Evolutionary conservation across 2,329 filamentous ascomycete species (phyloP), one percentile per base, ranked within the genome.

Genomic region (Plectosphaerella plurivora): DNA sequence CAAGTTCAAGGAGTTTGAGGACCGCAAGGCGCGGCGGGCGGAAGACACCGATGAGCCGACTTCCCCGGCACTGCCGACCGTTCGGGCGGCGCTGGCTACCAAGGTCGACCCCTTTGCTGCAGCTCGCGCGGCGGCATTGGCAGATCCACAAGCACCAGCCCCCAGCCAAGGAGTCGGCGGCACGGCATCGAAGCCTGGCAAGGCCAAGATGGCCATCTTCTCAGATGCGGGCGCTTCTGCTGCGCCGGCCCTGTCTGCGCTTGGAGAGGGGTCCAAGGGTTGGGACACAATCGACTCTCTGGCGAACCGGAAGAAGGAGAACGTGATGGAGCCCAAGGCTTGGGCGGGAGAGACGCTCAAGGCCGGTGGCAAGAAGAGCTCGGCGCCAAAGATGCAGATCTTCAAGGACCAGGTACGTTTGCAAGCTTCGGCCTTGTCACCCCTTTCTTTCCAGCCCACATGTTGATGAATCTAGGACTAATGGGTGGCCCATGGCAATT

Each of bases 391-490:
- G 77, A 88, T 99, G 85, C 77, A 87, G 65, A 83, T 99, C 45
- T 99, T 97, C 77, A 93, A 89, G 78, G 94, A 99, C 78, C 78
- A 88, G 88, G 94, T 99, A 87, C 87, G 91, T 57, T 62, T 59
- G 62, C 60, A 67, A 25, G 28, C 44, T 44, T 22, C 39, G 16
- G 11, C 24, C 9, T 66, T 61, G 59, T 57, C 58, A 61, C 58
- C 57, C 60, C 58, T 60, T 33, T 33, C 28, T 33, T 64, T 61
- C 68, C 70, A 67, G 72, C 67, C 76, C 80, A 79, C 69, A 78
- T 91, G 83, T 94, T 94, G 90, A 94, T 91, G 79, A 85, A 81
- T 78, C 82, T 83, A 97, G 92, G 91, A 96, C 92, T 97, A 96
- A 97, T 93, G 78, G 66, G 50, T 58, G 56, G 56, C 68, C 25